Base-by-base conservation (phyloP, 352 stramenopile genomes). In the Pythium brachiatum region DNA sequence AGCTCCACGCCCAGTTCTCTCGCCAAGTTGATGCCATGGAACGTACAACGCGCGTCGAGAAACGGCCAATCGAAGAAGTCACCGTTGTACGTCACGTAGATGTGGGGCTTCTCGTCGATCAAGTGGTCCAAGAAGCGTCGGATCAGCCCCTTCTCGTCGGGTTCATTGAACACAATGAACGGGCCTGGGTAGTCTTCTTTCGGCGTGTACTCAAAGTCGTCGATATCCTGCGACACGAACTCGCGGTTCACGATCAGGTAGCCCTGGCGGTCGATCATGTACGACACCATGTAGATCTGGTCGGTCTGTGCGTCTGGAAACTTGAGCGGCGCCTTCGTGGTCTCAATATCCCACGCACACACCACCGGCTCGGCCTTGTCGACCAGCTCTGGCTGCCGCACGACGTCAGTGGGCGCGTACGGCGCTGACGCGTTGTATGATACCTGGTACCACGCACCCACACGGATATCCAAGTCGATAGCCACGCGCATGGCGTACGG, bases 41-140 rank as follows among this genome's bases (percentile, higher is more conserved):
- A 60, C 54, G 90, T 78, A 16, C 91, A 90, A 25, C 97, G 86
- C n/a, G 79, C 72, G 26, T 99, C 94, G 21, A 99, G 76, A 76
- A 99, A 99, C 0, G 97, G 97, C 96, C 96, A 99, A 89, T 99
- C 97, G 75, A 99, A 99, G 62, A 97, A 99, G 71, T 99, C 97
- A 44, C 97, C 97, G 82, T 99, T 99, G 79, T 99, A 99, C 13
- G 97, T 99, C 23, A 99, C 97, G 60, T 98, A 98, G 73, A 99
- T 98, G 75, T 99, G 97, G 20, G 97, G 97, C 51, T 89, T 82
- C n/a, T 92, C 70, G 27, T 96, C 89, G 41, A 94, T 73, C 46
- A 97, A 86, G 52, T 98, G 95, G 7, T 87, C 70, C 29, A 98
- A 92, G 62, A 98, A 98, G 7, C 86, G 78, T 9, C 82, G 78